Percentiles rank a stretch among this genome's conserved stretches.
phyloP scores from a whole-genome alignment of 257 asterid genomes.

The Solanum chilense region DNA sequence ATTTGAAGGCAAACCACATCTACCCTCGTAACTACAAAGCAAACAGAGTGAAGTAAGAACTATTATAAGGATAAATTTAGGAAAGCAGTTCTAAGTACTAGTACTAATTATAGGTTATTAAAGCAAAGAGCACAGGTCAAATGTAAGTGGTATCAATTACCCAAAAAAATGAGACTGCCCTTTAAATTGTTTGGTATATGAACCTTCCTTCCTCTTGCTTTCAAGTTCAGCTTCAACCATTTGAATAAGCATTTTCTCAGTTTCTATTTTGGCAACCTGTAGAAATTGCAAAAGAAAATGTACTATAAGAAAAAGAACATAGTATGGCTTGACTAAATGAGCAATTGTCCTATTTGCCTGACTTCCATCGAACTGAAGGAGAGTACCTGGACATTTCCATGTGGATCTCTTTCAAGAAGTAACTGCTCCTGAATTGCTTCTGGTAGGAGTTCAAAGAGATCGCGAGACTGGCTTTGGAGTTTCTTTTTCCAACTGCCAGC shows the following conservation, averaged over 20 bases:
- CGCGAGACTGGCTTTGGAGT: slow-evolving; percentile 48
- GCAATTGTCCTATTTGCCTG: background rate
- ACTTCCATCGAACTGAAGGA: background rate
- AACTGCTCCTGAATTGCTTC: slow-evolving; percentile 82
- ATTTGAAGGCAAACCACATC: slow-evolving; percentile 95
- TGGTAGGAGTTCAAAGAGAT: slow-evolving; percentile 84
- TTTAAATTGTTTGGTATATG: slow-evolving; percentile 51
- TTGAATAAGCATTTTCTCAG: slow-evolving; percentile 95
- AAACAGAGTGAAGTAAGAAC: background rate
- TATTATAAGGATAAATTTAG: background rate
- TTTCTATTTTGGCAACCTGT: slow-evolving; percentile 94
- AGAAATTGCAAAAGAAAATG: background rate
- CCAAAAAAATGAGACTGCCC: slow-evolving; percentile 98
- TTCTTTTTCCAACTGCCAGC: slow-evolving; percentile 86
- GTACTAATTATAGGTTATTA: background rate
- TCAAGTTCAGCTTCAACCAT: slow-evolving; percentile 97
- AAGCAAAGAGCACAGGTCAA: background rate
- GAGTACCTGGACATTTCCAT: slow-evolving; percentile 91
- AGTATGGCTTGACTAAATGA: background rate
- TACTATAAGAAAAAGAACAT: background rate
- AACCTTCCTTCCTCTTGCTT: slow-evolving; percentile 44
- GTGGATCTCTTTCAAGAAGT: slow-evolving; percentile 99
- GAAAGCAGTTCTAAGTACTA: background rate
- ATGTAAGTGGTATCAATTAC: slow-evolving; percentile 16
- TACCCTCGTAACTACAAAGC: slow-evolving; percentile 66